Conservation (phyloP, 345 rosid species). For the Excoecaria agallocha region DNA sequence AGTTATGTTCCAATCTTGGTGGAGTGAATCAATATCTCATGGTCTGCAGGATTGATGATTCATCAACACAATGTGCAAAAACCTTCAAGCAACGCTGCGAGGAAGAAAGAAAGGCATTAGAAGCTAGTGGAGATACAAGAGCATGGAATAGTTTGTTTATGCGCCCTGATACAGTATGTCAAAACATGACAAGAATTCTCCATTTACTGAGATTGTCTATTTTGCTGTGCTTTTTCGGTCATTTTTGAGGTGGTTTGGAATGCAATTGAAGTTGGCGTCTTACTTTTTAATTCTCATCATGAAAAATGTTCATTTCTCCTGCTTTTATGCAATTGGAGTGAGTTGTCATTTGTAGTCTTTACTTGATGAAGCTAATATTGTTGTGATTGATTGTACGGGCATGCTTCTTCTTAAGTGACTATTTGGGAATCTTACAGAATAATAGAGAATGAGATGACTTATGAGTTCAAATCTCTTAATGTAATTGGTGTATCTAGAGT, state of each 20-base stretch:
- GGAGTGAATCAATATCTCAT: neutral
- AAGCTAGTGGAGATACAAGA: slow-evolving; percentile 81
- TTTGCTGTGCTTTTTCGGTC: neutral
- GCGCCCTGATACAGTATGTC: slow-evolving; percentile 81
- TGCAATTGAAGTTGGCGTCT: neutral
- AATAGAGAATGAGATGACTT: neutral
- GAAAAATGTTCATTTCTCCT: neutral
- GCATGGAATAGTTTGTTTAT: slow-evolving; percentile 96
- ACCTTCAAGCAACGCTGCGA: slow-evolving; percentile 73
- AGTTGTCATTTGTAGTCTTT: neutral
- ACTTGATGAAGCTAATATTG: neutral
- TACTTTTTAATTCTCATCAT: neutral
- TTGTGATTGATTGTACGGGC: neutral
- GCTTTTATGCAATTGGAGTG: neutral
- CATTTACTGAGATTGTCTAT: neutral
- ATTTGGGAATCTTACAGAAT: neutral
- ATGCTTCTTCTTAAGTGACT: neutral
- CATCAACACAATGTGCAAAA: slow-evolving; percentile 41
- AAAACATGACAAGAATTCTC: neutral
- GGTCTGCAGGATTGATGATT: slow-evolving; percentile 31
- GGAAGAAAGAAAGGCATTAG: slow-evolving; percentile 84
- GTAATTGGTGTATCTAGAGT: neutral
- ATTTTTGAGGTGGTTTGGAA: neutral
- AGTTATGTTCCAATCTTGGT: neutral
- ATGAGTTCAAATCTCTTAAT: neutral